Conservation (phyloP, 1,139 yeast genomes). For the Groenewaldozyma auringiensis region DNA sequence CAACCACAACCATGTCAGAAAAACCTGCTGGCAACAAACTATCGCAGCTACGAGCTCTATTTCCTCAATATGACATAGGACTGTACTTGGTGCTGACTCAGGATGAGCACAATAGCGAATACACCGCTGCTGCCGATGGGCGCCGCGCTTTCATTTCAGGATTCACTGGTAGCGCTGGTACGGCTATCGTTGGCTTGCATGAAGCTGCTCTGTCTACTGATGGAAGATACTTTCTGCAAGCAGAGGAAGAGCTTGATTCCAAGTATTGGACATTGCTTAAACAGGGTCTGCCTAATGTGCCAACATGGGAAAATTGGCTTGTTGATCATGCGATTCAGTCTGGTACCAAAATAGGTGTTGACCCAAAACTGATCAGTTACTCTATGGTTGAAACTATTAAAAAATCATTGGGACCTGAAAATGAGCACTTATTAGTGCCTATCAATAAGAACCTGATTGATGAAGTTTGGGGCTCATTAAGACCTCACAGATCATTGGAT, state of each 20-base stretch:
- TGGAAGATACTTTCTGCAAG: constrained; percentile 91
- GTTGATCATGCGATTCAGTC: constrained; percentile 30
- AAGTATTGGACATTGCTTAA: constrained; percentile 83
- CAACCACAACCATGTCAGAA: neutral
- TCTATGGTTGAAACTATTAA: constrained; percentile 35
- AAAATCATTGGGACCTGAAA: constrained; percentile 24
- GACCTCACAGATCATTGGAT: constrained; percentile 31
- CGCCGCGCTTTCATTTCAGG: constrained; percentile 74
- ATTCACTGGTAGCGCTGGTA: constrained; percentile 92
- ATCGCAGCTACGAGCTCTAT: constrained; percentile 45
- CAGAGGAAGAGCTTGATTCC: constrained; percentile 69
- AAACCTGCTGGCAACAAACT: constrained; percentile 2
- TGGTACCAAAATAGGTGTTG: constrained; percentile 43
- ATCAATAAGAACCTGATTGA: constrained; percentile 67
- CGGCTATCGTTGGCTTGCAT: constrained; percentile 73
- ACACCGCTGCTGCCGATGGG: constrained; percentile 72
- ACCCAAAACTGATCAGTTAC: constrained; percentile 63
- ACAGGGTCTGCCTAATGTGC: constrained; percentile 66
- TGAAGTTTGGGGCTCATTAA: constrained; percentile 55
- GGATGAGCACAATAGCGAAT: constrained; percentile 92
- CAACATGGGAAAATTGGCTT: constrained; percentile 88
- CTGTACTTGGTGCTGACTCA: constrained; percentile 83
- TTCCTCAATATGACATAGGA: constrained; percentile 60
- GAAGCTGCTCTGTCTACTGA: constrained; percentile 84
- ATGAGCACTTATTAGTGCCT: constrained; percentile 46